Conservation (phyloP, 1,284 basidiomycete genomes). For the Ceratobasidium sp. region DNA sequence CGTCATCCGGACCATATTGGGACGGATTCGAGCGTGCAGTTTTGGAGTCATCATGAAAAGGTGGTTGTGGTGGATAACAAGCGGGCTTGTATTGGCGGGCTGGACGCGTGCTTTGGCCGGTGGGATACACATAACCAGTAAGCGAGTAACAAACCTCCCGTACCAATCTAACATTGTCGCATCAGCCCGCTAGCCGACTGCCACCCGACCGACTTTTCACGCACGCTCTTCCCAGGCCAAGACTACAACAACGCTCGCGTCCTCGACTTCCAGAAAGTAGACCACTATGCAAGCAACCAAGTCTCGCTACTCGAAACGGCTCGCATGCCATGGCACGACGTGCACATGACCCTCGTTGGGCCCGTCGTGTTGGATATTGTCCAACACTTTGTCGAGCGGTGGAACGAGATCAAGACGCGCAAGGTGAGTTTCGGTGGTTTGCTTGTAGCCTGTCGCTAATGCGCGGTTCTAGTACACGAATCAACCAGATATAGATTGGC, state of each 20-base stretch:
- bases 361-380: constrained; percentile 87
- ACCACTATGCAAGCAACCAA: constrained; percentile 79
- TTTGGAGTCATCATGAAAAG: constrained; percentile 89
- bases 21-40: constrained; percentile 65
- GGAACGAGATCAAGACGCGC: constrained; percentile 86
- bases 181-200: constrained; percentile 81
- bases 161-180: background rate
- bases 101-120: constrained; percentile 93
- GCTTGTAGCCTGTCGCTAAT: background rate
- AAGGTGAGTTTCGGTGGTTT: constrained; percentile 60
- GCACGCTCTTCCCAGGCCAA: constrained; percentile 91
- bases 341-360: constrained; percentile 88
- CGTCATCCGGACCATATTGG: constrained; percentile 91
- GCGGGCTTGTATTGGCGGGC: constrained; percentile 81
- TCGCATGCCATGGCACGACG: constrained; percentile 92
- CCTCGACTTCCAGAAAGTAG: constrained; percentile 84
- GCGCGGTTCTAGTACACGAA: constrained; percentile 33
- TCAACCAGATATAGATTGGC: constrained; percentile 69
- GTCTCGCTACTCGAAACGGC: constrained; percentile 76
- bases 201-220: constrained; percentile 84
- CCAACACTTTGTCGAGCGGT: constrained; percentile 90
- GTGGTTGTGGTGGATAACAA: constrained; percentile 89
- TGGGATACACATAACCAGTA: constrained; percentile 88
- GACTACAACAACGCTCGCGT: constrained; percentile 91
- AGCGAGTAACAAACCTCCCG: constrained; percentile 17